Evolutionary conservation across 179 eudicot species (phyloP).

Genomic region (Camellia oleifera): DNA sequence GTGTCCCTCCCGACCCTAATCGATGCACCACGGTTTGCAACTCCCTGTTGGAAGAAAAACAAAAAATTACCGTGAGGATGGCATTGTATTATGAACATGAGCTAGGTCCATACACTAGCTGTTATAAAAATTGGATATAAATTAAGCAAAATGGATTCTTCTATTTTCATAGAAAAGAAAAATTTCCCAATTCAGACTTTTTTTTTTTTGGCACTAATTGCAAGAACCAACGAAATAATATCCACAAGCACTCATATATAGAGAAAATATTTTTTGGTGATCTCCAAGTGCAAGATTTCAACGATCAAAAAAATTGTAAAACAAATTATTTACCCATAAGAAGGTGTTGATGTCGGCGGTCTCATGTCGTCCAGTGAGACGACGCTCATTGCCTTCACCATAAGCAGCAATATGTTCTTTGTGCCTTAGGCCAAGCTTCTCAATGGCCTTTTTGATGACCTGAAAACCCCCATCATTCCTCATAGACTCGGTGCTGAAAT

Average conservation of each 20-base stretch:
- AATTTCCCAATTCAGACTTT: no score
- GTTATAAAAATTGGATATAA: no score
- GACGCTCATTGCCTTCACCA: constrained; percentile 97
- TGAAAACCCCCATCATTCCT: constrained; percentile 89
- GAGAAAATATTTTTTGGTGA: no score
- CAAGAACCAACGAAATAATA: no score
- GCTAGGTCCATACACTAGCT: not conserved
- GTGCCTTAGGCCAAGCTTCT: constrained; percentile 76
- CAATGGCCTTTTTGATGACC: constrained; percentile 80
- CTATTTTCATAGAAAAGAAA: no score
- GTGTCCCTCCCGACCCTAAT: constrained; percentile 47
- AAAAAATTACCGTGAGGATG: not conserved
- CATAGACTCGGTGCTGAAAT: constrained; percentile 82
- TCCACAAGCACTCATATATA: no score
- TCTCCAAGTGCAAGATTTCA: no score
- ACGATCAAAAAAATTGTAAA: not conserved
- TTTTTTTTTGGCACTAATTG: no score
- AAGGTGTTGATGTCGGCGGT: constrained; percentile 85
- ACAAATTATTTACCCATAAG: constrained; percentile 56
- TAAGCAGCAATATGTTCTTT: constrained; percentile 94
- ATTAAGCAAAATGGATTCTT: no score
- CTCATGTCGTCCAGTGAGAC: constrained; percentile 89
- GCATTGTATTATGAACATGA: not conserved
- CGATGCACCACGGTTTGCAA: constrained; percentile 87
- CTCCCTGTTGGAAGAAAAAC: constrained; percentile 41